A percentile compares a stretch with the other conserved stretches of the same genome.
Conservation (phyloP, 768 basidiomycete genomes). For the Trametes cingulata region DNA sequence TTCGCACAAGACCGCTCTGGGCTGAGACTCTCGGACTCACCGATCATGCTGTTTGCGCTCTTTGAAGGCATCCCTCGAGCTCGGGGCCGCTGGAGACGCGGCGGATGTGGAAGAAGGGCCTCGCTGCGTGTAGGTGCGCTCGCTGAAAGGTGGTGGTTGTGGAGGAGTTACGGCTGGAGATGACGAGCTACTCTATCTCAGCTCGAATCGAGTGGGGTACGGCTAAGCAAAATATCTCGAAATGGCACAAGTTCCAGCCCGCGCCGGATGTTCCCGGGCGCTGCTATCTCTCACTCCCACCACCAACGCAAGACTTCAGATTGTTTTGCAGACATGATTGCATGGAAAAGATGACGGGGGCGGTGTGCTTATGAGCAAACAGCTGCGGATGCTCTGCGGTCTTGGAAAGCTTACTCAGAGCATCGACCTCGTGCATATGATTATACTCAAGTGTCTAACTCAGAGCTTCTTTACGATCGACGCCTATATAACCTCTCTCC, state of each 20-base stretch:
- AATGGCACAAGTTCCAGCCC: neutral
- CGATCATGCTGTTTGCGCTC: conserved; percentile 79
- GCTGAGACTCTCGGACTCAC: conserved; percentile 41
- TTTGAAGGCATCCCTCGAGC: conserved; percentile 66
- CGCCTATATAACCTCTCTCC: neutral
- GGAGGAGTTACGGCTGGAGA: neutral
- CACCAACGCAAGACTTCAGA: too few relatives aligned
- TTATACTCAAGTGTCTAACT: neutral
- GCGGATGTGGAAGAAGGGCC: conserved; percentile 12
- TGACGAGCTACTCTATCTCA: conserved; percentile 1
- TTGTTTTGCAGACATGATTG: too few relatives aligned
- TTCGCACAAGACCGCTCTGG: conserved; percentile 18
- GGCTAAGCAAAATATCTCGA: conserved; percentile 2
- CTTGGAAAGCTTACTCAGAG: neutral
- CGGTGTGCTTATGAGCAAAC: too few relatives aligned
- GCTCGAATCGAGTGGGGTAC: conserved; percentile 1
- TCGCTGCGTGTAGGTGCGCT: conserved; percentile 1
- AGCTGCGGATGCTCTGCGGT: neutral
- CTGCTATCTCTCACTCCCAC: neutral
- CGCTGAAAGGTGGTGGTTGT: neutral
- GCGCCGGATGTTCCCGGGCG: conserved; percentile 18
- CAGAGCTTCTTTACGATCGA: conserved; percentile 4
- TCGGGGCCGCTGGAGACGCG: conserved; percentile 54
- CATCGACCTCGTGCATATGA: too few relatives aligned
- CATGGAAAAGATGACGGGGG: too few relatives aligned